Base-by-base conservation (phyloP, 2,329 filamentous ascomycete genomes). In the Fusarium tupiense region DNA sequence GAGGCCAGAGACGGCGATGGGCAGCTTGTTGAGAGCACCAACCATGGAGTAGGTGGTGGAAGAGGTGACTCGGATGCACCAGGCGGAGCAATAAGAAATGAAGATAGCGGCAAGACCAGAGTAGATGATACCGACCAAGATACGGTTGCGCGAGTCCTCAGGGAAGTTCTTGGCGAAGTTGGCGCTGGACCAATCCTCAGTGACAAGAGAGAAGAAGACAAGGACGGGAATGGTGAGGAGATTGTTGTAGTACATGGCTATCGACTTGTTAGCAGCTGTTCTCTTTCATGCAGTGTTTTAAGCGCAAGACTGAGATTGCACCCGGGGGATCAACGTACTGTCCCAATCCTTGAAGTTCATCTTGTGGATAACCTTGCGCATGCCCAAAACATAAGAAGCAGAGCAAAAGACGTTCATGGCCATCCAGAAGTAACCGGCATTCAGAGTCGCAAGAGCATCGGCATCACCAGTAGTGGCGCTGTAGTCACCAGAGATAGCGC, bases 231-330 rank as follows among this genome's bases (percentile, higher is more conserved):
- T 98, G 64, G 95, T 97, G 77, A 99, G 91, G 49, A 98, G 90
- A 85, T 99, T 98, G 91, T 99, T 99, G 89, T 99, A 99, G 87
- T 96, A 98, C 96, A 98, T 99, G 81, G 95, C 96, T 98, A 73
- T 38, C 17, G 47, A 58, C 37, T 19, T 22, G 80, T 84, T 80
- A 86, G 82, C 35, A 53, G 64, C 26, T 26, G 41, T 22, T 52
- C 10, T 52, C 10, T 69, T 31, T 43, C 20, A 5, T 13, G 40
- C 17, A 44, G 38, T 29, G 12, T 33, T 16, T 16, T 17, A 38
- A 40, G 31, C 26, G 31, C 37, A 35, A 44, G 50, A 41, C 58
- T 71, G 31, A 12, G 31, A 12, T 31, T 31, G 31, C 31, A 12
- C 31, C 31, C 12, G 11, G 31, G 11, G 31, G 11, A 4, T 8